Base-by-base conservation (phyloP, 2,329 filamentous ascomycete genomes). In the Pseudovirgaria hyperparasitica region DNA sequence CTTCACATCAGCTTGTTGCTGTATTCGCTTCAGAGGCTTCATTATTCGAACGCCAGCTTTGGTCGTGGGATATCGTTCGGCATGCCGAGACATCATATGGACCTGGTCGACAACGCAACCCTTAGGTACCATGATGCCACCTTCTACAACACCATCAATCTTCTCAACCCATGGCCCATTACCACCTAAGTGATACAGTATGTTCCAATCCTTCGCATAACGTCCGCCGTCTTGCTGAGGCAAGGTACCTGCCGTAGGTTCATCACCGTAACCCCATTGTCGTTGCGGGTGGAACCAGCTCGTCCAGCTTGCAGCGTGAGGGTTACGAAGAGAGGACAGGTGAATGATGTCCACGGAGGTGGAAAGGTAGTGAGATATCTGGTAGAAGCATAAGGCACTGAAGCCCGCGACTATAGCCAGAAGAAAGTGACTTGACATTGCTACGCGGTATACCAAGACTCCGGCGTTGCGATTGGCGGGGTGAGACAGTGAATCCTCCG, bases 11-110 rank as follows among this genome's bases (percentile, higher is more conserved):
- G 53, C 43, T 6, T 39, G n/a, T 10, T 45, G 38, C 24, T 58
- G 57, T 24, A 72, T 55, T 11, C 59, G 58, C 6, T 60, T 39
- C 4, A 70, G 48, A 7, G 72, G 52, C 7, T 54, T 44, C 19
- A 63, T 51, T 42, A 60, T 69, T 43, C 42, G 57, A 25, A 39
- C 45, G 16, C 65, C 67, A 21, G 63, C 60, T 33, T 48, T 57
- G 19, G 43, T 45, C 0, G 67, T 72, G 1, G 69, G 68, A 46
- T 70, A 72, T 40, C 69, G 52, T 41, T 71, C 69, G 13, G 55
- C 64, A 50, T 73, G 69, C 21, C 69, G 58, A 12, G 68, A 65
- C 52, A 72, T 63, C 66, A 72, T 65, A 44, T 72, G 67, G n/a
- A 71, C 59, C 41, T 72, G 67, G 30, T 70, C 62, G 5, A 72